phyloP scores from a whole-genome alignment of 1,284 basidiomycete species.

The Bothia castanella region DNA sequence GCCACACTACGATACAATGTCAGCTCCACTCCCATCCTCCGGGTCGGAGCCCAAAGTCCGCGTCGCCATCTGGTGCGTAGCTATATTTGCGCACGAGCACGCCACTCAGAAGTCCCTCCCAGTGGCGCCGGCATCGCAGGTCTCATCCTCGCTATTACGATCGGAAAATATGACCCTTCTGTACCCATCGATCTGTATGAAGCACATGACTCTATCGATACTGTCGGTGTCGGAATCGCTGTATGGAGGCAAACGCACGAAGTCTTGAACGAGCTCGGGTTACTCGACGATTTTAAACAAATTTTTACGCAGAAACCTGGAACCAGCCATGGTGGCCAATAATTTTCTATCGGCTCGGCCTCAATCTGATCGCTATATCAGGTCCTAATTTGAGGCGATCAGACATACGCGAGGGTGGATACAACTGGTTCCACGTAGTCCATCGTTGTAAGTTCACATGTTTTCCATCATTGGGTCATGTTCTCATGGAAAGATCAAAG shows the following conservation, averaged over 20 bases:
- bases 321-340: background rate
- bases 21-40: background rate
- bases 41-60: background rate
- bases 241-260: conserved; percentile 10
- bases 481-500: conserved; percentile 5
- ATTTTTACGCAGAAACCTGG: conserved; percentile 1
- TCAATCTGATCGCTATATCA: background rate
- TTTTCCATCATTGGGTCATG: too few relatives aligned
- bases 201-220: conserved; percentile 15
- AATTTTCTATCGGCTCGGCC: background rate
- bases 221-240: conserved; percentile 17
- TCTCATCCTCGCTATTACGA: conserved; percentile 21
- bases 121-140: conserved; percentile 25
- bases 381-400: conserved; percentile 10
- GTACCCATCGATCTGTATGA: conserved; percentile 26
- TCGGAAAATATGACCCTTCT: conserved; percentile 22
- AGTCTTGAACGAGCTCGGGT: conserved; percentile 19
- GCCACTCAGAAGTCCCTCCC: background rate
- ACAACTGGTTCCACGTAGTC: conserved; percentile 16
- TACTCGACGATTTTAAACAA: conserved; percentile 19
- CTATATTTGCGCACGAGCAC: background rate
- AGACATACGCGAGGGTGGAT: conserved; percentile 23
- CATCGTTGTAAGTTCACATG: conserved; percentile 6
- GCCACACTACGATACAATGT: background rate
- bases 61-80: conserved; percentile 6